Base-by-base conservation (phyloP, 805 yeast species). In the Helenozyma baotianmanensis region DNA sequence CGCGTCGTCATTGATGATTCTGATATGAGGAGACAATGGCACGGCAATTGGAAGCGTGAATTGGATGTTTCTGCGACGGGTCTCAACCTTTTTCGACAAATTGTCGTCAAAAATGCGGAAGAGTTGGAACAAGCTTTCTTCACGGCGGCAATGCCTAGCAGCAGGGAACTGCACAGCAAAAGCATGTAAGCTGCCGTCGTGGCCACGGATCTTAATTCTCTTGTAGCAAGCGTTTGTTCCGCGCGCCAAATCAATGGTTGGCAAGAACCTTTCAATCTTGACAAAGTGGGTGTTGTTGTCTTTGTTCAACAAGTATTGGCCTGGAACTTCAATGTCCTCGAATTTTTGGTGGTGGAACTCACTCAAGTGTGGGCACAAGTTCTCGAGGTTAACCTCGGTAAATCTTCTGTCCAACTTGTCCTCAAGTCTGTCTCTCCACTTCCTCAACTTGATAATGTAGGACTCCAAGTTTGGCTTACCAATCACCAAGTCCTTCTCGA, bases 151-250 rank as follows among this genome's bases (percentile, higher is more conserved):
- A 51, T 90, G 96, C 47, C 99, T 79, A 9, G 96, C 96, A 11
- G 97, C 95, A 6, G 99, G 98, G 58, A 84, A 88, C 64, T 92
- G 98, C 14, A 92, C 94, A 1, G 96, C 94, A 68, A 92, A 94
- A 29, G 90, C 78, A 60, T 90, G 96, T 32, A 82, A 58, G 42
- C 86, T 77, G 43, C 97, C 97, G 57, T 92, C 97, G 48, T 86
- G 86, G 9, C 97, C 97, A 29, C 96, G 76, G 26, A 94, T 85
- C 30, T 83, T 82, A 37, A 92, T 68, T 24, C 97, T 74, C 53
- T 90, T 84, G 62, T 85, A 86, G 49, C 97, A 89, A 3, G 90
- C 82, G 39, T 85, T 85, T 2, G 90, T 82, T 1, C 96, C 95
- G 38, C 98, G 77, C 4, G 88, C 84, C 42, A 89, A 73, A 39